phyloP scores from a whole-genome alignment of 306 rosid genomes.

The Canavalia ensiformis region DNA sequence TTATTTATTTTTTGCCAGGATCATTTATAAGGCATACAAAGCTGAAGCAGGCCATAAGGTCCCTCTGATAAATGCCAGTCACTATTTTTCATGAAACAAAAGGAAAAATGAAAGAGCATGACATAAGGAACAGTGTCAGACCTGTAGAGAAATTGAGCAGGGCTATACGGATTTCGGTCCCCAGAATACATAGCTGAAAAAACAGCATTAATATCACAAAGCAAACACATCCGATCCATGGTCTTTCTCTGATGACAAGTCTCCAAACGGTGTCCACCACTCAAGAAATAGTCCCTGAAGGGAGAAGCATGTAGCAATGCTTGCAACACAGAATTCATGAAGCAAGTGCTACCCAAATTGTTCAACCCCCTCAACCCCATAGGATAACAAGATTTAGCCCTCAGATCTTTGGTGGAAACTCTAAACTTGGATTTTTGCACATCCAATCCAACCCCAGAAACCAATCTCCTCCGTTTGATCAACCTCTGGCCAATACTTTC shows the following conservation, averaged over 20 bases:
- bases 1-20: background rate
- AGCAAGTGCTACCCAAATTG: slow-evolving; percentile 87
- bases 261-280: slow-evolving; percentile 70
- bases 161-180: slow-evolving; percentile 81
- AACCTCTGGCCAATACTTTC: slow-evolving; percentile 85
- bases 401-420: slow-evolving; percentile 58
- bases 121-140: slow-evolving; percentile 58
- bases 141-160: slow-evolving; percentile 93
- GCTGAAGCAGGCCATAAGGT: slow-evolving; percentile 27
- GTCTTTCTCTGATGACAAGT: slow-evolving; percentile 65
- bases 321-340: slow-evolving; percentile 93
- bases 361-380: slow-evolving; percentile 90
- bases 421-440: slow-evolving; percentile 55
- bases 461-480: slow-evolving; percentile 76
- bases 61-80: slow-evolving; percentile 23
- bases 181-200: slow-evolving; percentile 80
- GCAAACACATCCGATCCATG: slow-evolving; percentile 67
- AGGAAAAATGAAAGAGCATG: slow-evolving; percentile 36
- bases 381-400: slow-evolving; percentile 85
- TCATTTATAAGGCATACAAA: slow-evolving; percentile 33
- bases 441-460: slow-evolving; percentile 60
- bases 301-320: slow-evolving; percentile 84
- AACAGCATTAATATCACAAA: slow-evolving; percentile 77
- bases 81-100: slow-evolving; percentile 39
- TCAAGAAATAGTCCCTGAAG: slow-evolving; percentile 77